Percentiles rank a stretch among this genome's conserved stretches.
phyloP scores from a whole-genome alignment of 305 asterid genomes.

The Rubia peregrina region DNA sequence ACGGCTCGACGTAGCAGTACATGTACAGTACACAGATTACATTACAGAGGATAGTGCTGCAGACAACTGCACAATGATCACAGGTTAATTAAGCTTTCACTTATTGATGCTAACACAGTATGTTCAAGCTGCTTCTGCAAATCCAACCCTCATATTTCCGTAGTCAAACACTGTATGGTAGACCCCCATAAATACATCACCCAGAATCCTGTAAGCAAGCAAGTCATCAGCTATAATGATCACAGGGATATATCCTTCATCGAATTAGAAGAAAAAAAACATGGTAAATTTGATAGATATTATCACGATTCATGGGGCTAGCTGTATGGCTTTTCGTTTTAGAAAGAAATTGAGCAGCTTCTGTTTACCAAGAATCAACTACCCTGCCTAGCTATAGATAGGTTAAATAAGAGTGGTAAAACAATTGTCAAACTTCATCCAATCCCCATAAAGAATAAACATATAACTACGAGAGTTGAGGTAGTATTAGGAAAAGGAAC shows the following conservation, averaged over 20 bases:
- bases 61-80: background rate
- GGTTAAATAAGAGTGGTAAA: background rate
- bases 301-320: too few relatives aligned
- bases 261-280: background rate
- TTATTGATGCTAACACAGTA: background rate
- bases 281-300: background rate
- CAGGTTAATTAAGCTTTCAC: background rate
- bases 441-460: background rate
- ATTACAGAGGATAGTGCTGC: background rate
- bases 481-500: background rate
- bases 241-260: background rate
- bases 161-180: constrained; percentile 79
- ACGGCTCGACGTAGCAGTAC: background rate
- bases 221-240: constrained; percentile 1
- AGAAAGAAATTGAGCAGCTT: background rate
- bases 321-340: background rate
- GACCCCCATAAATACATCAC: constrained; percentile 78
- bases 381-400: background rate
- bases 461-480: background rate
- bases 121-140: constrained; percentile 69
- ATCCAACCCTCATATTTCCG: constrained; percentile 65
- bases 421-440: background rate
- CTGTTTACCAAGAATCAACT: background rate
- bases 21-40: background rate
- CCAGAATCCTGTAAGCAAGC: constrained; percentile 58